Conservation (phyloP, 2,329 filamentous ascomycete species). For the Sarocladium strictum region DNA sequence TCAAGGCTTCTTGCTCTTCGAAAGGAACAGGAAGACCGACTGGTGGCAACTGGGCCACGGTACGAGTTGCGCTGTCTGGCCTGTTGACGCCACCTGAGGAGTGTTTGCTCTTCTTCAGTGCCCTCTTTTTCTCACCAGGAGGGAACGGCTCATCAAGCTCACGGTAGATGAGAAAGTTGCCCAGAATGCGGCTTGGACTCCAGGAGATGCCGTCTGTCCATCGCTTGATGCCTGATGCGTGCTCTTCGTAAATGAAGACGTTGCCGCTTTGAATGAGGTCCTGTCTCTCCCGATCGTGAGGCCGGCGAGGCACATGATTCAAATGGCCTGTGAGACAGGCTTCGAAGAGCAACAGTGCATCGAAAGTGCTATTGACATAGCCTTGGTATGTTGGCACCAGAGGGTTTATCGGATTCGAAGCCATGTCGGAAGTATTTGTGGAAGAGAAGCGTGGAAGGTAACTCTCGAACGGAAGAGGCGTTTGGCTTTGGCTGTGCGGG, state of each 20-base stretch:
- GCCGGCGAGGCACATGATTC: slow-evolving; percentile 72
- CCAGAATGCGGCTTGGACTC: slow-evolving; percentile 82
- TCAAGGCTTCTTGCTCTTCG: background rate
- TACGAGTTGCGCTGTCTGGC: background rate
- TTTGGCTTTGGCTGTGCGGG: background rate
- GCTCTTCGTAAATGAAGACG: slow-evolving; percentile 89
- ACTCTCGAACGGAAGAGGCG: background rate
- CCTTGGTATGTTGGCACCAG: slow-evolving; percentile 12
- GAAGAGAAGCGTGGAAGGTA: background rate
- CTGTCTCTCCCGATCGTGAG: slow-evolving; percentile 76
- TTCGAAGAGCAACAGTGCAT: slow-evolving; percentile 77
- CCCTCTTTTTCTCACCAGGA: slow-evolving; percentile 78
- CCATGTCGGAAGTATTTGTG: background rate
- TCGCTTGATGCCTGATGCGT: slow-evolving; percentile 83
- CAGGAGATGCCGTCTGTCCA: slow-evolving; percentile 92
- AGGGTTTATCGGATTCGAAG: slow-evolving; percentile 4
- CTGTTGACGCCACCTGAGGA: slow-evolving; percentile 23
- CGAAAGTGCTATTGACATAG: slow-evolving; percentile 23
- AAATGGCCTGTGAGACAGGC: slow-evolving; percentile 66
- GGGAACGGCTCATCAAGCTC: slow-evolving; percentile 74
- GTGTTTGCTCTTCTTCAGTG: slow-evolving; percentile 54
- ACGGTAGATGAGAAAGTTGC: slow-evolving; percentile 80
- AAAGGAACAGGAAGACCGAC: background rate
- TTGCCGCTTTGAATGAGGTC: slow-evolving; percentile 77
- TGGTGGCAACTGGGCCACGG: background rate